A percentile compares a stretch with the other conserved stretches of the same genome.
Conservation (phyloP, 73 alveolate genomes). For the Paramecium tetraurelia region DNA sequence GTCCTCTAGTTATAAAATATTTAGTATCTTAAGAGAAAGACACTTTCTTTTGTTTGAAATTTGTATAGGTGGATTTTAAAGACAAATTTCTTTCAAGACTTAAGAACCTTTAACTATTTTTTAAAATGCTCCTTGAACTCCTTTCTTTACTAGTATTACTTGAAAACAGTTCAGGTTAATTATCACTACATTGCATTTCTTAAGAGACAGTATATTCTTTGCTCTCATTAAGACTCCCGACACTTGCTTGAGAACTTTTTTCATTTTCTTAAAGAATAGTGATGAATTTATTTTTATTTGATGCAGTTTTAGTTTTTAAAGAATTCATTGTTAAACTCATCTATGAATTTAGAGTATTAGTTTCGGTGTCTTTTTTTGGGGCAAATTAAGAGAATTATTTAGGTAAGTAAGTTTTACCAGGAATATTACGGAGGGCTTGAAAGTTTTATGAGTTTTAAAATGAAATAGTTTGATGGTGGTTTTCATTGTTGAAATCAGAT, state of each 20-base stretch:
- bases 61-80: neutral
- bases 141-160: neutral
- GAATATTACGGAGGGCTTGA: neutral
- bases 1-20: neutral
- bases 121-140: neutral
- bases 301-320: neutral
- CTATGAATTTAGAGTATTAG: neutral
- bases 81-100: neutral
- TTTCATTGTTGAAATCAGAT: neutral
- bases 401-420: neutral
- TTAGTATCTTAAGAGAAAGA: constrained; percentile 1
- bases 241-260: neutral
- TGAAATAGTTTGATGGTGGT: neutral
- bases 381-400: constrained; percentile 1
- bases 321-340: neutral
- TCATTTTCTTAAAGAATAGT: neutral
- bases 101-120: neutral
- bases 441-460: neutral
- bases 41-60: neutral
- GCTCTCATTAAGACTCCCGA: neutral
- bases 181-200: neutral
- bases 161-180: neutral
- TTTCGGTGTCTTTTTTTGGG: constrained; percentile 3
- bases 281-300: neutral
- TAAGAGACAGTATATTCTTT: neutral